Evolutionary conservation across 2,329 filamentous ascomycete species (phyloP).

Genomic region (Fusarium sp.): DNA sequence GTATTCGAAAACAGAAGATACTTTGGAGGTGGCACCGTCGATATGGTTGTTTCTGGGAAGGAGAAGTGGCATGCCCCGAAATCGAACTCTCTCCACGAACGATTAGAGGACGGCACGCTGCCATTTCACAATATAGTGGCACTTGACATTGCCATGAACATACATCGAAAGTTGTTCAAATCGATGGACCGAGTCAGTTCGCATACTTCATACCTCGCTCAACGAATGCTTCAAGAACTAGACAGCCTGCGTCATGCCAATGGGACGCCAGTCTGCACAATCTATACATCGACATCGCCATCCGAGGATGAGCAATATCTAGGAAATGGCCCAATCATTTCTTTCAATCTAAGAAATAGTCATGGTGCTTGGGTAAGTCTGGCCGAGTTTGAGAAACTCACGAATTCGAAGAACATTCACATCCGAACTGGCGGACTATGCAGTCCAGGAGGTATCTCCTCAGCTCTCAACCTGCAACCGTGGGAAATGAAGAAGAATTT

Average conservation of each 20-base stretch:
- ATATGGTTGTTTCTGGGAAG: slow-evolving; percentile 82
- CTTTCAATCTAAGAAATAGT: slow-evolving; percentile 82
- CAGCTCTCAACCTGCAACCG: slow-evolving; percentile 75
- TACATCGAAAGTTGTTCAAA: slow-evolving; percentile 76
- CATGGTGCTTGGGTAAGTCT: slow-evolving; percentile 81
- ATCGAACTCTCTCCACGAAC: slow-evolving; percentile 76
- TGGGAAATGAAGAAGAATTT: slow-evolving; percentile 90
- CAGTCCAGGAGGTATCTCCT: slow-evolving; percentile 88
- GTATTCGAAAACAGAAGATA: slow-evolving; percentile 77
- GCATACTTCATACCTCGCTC: slow-evolving; percentile 76
- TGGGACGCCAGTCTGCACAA: slow-evolving; percentile 68
- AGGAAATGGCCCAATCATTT: slow-evolving; percentile 77
- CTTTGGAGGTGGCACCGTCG: slow-evolving; percentile 95
- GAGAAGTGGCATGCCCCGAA: slow-evolving; percentile 88
- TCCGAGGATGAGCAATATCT: slow-evolving; percentile 41
- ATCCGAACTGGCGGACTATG: slow-evolving; percentile 90
- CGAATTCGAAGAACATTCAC: slow-evolving; percentile 81
- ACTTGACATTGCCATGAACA: slow-evolving; percentile 76
- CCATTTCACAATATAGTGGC: slow-evolving; percentile 92
- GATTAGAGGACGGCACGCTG: slow-evolving; percentile 89
- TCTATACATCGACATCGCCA: slow-evolving; percentile 65
- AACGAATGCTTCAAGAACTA: slow-evolving; percentile 69
- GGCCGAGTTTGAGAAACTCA: slow-evolving; percentile 87
- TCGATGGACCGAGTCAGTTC: slow-evolving; percentile 75
- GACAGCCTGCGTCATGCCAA: slow-evolving; percentile 74